Evolutionary conservation across 1,284 basidiomycete genomes (phyloP).

Genomic region (Hymenochaete sp.): DNA sequence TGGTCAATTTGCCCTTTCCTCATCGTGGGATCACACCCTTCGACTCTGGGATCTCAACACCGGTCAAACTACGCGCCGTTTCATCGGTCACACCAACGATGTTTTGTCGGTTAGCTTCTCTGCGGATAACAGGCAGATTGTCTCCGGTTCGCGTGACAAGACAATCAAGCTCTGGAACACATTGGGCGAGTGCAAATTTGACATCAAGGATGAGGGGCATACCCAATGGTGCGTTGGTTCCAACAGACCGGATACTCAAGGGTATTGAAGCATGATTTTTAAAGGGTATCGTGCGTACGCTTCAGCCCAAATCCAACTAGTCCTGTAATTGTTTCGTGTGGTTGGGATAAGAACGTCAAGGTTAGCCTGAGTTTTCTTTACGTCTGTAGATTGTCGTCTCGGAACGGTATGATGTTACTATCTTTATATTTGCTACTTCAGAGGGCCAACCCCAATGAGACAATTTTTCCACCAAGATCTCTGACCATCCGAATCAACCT

Average conservation of each 20-base stretch:
- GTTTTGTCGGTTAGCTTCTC: slow-evolving; percentile 97
- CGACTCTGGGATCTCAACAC: slow-evolving; percentile 99
- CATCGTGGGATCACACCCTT: slow-evolving; percentile 99
- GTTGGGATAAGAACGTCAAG: slow-evolving; percentile 99
- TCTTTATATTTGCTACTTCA: slow-evolving; percentile 79
- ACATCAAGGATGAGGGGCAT: slow-evolving; percentile 99
- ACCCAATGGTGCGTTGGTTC: slow-evolving; percentile 68
- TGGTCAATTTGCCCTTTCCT: slow-evolving; percentile 98
- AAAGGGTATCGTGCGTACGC: slow-evolving; percentile 96
- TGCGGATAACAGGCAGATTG: slow-evolving; percentile 97
- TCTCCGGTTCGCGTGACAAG: slow-evolving; percentile 94
- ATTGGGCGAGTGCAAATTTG: slow-evolving; percentile 99
- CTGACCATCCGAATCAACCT: slow-evolving; percentile 35
- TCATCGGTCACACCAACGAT: slow-evolving; percentile 97
- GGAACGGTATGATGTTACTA: slow-evolving; percentile 38
- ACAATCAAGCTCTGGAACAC: slow-evolving; percentile 99
- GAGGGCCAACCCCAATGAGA: slow-evolving; percentile 67
- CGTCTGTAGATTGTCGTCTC: slow-evolving; percentile 12
- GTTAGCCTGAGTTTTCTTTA: slow-evolving; percentile 49
- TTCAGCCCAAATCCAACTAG: slow-evolving; percentile 98
- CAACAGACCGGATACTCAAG: not conserved
- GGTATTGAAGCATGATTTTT: slow-evolving; percentile 7
- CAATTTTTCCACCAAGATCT: slow-evolving; percentile 68
- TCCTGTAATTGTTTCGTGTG: slow-evolving; percentile 97
- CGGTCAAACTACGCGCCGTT: slow-evolving; percentile 88